phyloP scores from a whole-genome alignment of 352 stramenopile species.

The Aphanomyces euteiches region DNA sequence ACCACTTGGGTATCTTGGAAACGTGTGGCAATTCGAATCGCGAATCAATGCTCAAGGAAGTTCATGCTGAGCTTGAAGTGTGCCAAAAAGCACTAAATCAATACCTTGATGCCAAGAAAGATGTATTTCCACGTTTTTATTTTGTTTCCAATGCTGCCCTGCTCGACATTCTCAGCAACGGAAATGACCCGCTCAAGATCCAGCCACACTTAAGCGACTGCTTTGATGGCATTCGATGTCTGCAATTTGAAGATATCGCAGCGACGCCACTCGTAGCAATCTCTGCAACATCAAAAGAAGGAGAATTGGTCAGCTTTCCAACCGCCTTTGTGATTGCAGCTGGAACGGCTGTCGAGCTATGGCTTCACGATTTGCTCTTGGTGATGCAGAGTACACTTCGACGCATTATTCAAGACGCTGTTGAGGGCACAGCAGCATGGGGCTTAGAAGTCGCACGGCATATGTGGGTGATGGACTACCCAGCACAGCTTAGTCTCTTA shows the following conservation, averaged over 20 bases:
- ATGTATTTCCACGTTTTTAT: conserved; percentile 95
- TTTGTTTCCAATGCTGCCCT: conserved; percentile 94
- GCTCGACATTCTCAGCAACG: conserved; percentile 94
- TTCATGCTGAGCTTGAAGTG: conserved; percentile 89
- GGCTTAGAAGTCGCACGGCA: conserved; percentile 72
- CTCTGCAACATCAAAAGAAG: conserved; percentile 85
- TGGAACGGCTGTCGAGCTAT: conserved; percentile 80
- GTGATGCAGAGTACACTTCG: conserved; percentile 91
- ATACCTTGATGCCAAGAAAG: conserved; percentile 96
- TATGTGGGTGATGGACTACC: conserved; percentile 90
- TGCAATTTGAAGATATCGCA: conserved; percentile 55
- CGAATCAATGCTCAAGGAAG: conserved; percentile 71
- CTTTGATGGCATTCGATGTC: conserved; percentile 86
- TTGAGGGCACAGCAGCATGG: conserved; percentile 92
- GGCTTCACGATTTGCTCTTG: conserved; percentile 92
- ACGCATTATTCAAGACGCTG: conserved; percentile 81
- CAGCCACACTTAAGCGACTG: conserved; percentile 87
- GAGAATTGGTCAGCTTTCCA: conserved; percentile 84
- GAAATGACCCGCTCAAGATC: conserved; percentile 80
- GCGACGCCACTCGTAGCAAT: conserved; percentile 28
- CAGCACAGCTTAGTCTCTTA: conserved; percentile 73
- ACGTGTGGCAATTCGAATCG: conserved; percentile 71
- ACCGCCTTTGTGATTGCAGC: conserved; percentile 45
- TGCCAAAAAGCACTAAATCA: conserved; percentile 95
- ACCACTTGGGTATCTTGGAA: conserved; percentile 66